Percentiles rank a stretch among this genome's conserved stretches.
Conservation (phyloP, 2,329 filamentous ascomycete species). For the Cladophialophora bantiana region DNA sequence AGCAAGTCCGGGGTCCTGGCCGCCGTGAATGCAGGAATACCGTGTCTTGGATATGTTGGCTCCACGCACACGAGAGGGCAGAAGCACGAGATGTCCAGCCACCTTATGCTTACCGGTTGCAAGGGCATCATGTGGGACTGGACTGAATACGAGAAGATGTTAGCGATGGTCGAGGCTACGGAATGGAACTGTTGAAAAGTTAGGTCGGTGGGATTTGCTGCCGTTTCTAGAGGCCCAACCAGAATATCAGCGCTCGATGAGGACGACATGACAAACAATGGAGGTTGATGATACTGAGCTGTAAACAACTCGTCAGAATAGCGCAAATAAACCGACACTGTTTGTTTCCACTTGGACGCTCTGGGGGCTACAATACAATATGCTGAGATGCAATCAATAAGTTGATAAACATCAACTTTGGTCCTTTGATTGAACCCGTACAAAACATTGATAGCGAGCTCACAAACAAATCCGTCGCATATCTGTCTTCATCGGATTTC, state of each 20-base stretch:
- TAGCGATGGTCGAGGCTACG: constrained; percentile 49
- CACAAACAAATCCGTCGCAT: no score
- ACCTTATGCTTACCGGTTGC: constrained; percentile 70
- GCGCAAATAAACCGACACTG: not conserved
- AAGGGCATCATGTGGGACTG: constrained; percentile 64
- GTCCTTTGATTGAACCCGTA: no score
- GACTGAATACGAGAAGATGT: constrained; percentile 53
- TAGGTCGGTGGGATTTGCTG: not conserved
- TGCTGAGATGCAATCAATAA: no score
- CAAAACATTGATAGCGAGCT: no score
- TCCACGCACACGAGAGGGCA: constrained; percentile 69
- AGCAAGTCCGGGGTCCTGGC: constrained; percentile 84
- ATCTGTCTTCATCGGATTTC: no score
- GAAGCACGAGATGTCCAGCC: constrained; percentile 72
- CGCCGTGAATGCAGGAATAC: constrained; percentile 78
- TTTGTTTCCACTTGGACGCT: not conserved
- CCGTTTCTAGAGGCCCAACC: not conserved
- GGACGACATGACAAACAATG: not conserved
- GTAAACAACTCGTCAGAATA: not conserved
- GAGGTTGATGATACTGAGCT: not conserved
- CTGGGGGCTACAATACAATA: not conserved
- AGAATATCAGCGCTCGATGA: not conserved
- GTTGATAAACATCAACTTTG: no score
- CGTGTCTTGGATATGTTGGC: constrained; percentile 83
- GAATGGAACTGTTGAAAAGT: not conserved